Conservation (phyloP, 1,139 yeast species). For the Saccharomycopsis crataegensis region DNA sequence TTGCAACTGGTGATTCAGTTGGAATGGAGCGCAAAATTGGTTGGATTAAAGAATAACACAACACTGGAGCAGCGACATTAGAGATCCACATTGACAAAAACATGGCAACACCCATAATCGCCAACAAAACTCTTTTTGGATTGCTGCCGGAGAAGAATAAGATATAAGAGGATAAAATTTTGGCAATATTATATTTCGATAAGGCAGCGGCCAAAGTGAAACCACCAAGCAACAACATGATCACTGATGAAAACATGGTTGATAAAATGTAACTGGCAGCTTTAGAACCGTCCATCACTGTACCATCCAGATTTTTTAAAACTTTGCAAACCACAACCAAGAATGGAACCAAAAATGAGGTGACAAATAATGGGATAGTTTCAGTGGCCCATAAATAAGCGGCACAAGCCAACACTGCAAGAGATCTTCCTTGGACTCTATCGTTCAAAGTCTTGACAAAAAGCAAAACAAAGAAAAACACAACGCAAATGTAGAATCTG, state of each 20-base stretch:
- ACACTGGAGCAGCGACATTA: slow-evolving; percentile 71
- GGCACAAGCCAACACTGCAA: slow-evolving; percentile 72
- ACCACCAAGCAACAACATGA: slow-evolving; percentile 62
- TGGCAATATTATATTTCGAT: slow-evolving; percentile 64
- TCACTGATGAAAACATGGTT: slow-evolving; percentile 71
- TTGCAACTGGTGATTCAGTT: slow-evolving; percentile 51
- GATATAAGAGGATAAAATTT: slow-evolving; percentile 58
- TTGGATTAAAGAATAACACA: slow-evolving; percentile 59
- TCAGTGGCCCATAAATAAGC: slow-evolving; percentile 94
- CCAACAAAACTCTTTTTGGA: slow-evolving; percentile 53
- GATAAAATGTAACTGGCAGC: slow-evolving; percentile 50
- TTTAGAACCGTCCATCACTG: slow-evolving; percentile 43
- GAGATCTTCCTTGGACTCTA: slow-evolving; percentile 61
- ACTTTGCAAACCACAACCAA: slow-evolving; percentile 59
- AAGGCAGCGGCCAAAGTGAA: slow-evolving; percentile 69
- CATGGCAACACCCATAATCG: slow-evolving; percentile 61
- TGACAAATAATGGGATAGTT: slow-evolving; percentile 79
- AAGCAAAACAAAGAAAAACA: slow-evolving; percentile 42
- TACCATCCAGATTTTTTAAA: slow-evolving; percentile 46
- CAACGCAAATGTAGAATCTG: slow-evolving; percentile 29
- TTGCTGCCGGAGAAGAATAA: slow-evolving; percentile 58
- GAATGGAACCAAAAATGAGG: slow-evolving; percentile 75
- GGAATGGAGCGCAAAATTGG: slow-evolving; percentile 60
- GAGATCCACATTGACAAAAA: slow-evolving; percentile 76
- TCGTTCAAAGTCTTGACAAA: slow-evolving; percentile 56